Evolutionary conservation across 805 yeast genomes (phyloP).

Genomic region (Ogataea kodamae): DNA sequence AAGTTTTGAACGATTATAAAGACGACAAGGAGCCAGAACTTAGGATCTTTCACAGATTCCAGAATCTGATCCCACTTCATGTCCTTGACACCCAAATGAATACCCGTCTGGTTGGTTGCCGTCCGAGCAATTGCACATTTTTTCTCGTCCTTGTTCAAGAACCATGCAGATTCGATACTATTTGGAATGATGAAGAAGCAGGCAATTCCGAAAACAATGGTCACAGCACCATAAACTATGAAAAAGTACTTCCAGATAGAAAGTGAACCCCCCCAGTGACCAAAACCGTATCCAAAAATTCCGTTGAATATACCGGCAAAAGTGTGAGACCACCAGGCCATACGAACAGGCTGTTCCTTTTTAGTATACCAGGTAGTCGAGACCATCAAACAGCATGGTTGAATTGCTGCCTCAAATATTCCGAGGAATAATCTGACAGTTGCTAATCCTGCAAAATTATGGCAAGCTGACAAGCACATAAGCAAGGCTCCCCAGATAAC

Average conservation of each 20-base stretch:
- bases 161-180: conserved; percentile 54
- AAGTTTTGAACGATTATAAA: conserved; percentile 39
- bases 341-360: conserved; percentile 40
- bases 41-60: conserved; percentile 34
- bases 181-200: conserved; percentile 36
- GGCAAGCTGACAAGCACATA: conserved; percentile 33
- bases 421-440: conserved; percentile 49
- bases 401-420: conserved; percentile 42
- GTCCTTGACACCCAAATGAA: conserved; percentile 35
- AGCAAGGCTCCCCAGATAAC: conserved; percentile 45
- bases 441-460: conserved; percentile 39
- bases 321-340: conserved; percentile 41
- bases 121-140: conserved; percentile 30
- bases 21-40: conserved; percentile 29
- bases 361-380: conserved; percentile 50
- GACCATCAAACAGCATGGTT: conserved; percentile 49
- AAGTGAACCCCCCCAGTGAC: conserved; percentile 38
- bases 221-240: conserved; percentile 54
- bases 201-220: conserved; percentile 45
- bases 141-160: conserved; percentile 40
- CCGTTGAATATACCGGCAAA: conserved; percentile 46
- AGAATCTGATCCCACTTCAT: conserved; percentile 31
- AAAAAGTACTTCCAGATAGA: conserved; percentile 59
- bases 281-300: conserved; percentile 40
- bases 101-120: conserved; percentile 35